A percentile compares a stretch with the other conserved stretches of the same genome.
Evolutionary conservation across 1,284 basidiomycete species (phyloP).

Genomic region (Irpex sp.): DNA sequence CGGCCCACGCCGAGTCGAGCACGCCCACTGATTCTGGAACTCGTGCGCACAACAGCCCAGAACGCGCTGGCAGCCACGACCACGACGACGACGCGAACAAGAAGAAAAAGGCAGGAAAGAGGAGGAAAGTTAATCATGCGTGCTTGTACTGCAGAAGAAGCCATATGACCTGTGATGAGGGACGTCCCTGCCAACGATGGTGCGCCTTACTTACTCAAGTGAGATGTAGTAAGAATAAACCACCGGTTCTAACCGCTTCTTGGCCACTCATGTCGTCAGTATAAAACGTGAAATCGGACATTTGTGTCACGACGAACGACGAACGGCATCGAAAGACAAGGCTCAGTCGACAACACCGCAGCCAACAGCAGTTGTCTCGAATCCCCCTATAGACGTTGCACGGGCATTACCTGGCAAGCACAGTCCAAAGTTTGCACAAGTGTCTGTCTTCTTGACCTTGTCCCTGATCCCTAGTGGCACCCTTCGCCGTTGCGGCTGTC

Average conservation of each 20-base stretch:
- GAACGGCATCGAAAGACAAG: conserved; percentile 48
- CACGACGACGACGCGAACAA: conserved; percentile 21
- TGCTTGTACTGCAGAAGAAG: conserved; percentile 92
- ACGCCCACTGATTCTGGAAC: conserved; percentile 21
- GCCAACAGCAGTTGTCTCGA: conserved; percentile 27
- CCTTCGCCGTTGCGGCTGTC: conserved; percentile 23
- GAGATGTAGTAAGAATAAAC: conserved; percentile 1
- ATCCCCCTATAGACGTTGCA: conserved; percentile 25
- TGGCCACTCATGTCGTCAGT: conserved; percentile 34
- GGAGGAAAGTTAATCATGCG: conserved; percentile 84
- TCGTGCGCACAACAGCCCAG: conserved; percentile 15
- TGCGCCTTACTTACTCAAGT: conserved; percentile 36
- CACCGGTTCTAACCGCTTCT: conserved; percentile 7
- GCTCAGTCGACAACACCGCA: conserved; percentile 20
- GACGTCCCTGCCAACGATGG: conserved; percentile 88
- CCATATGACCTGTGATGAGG: conserved; percentile 93
- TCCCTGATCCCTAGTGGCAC: conserved; percentile 11
- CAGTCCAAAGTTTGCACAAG: conserved; percentile 8
- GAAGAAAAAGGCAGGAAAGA: conserved; percentile 43
- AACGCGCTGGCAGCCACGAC: conserved; percentile 12
- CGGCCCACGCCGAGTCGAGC: conserved; percentile 27
- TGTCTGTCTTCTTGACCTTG: conserved; percentile 15
- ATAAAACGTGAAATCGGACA: conserved; percentile 92
- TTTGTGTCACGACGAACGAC: conserved; percentile 83
- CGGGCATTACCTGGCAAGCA: conserved; percentile 25